Evolutionary conservation across 148 eudicot genomes (phyloP).

Genomic region (Diospyros kaki): DNA sequence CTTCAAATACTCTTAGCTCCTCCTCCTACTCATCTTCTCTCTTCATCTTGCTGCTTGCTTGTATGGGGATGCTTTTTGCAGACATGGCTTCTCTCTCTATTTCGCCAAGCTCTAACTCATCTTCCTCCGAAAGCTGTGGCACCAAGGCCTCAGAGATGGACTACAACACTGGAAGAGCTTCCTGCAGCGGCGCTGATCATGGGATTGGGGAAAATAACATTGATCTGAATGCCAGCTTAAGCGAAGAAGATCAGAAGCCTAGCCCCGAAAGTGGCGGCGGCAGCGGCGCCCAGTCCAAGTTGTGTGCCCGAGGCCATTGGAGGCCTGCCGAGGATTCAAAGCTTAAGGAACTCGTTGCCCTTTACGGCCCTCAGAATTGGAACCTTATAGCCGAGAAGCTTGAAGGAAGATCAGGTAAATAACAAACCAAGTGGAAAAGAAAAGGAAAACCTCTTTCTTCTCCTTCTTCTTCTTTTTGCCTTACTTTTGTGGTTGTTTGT

Average conservation of each 20-base stretch:
- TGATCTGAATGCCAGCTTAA: slow-evolving; percentile 24
- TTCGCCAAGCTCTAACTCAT: not conserved
- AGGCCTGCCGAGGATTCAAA: slow-evolving; percentile 38
- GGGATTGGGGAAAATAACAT: slow-evolving; percentile 15
- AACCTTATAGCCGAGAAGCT: slow-evolving; percentile 35
- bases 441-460: too few species aligned
- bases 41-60: not conserved
- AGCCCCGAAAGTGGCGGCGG: not conserved
- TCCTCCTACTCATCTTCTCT: slow-evolving; percentile 3
- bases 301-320: slow-evolving; percentile 40
- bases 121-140: slow-evolving; percentile 12
- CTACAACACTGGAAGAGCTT: not conserved
- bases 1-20: not conserved
- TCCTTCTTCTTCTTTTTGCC: not conserved
- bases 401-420: slow-evolving; percentile 32
- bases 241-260: slow-evolving; percentile 10
- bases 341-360: slow-evolving; percentile 33
- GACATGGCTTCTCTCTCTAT: slow-evolving; percentile 27
- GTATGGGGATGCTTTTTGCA: slow-evolving; percentile 25
- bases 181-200: slow-evolving; percentile 13
- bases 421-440: not conserved
- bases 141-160: slow-evolving; percentile 3
- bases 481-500: too few species aligned
- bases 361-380: slow-evolving; percentile 39
- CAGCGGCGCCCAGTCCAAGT: slow-evolving; percentile 21